These are phyloP conservation scores for Ogataea philodendri DNA, from an alignment of 805 yeast genomes.

Conservation along the genomic window DNA sequence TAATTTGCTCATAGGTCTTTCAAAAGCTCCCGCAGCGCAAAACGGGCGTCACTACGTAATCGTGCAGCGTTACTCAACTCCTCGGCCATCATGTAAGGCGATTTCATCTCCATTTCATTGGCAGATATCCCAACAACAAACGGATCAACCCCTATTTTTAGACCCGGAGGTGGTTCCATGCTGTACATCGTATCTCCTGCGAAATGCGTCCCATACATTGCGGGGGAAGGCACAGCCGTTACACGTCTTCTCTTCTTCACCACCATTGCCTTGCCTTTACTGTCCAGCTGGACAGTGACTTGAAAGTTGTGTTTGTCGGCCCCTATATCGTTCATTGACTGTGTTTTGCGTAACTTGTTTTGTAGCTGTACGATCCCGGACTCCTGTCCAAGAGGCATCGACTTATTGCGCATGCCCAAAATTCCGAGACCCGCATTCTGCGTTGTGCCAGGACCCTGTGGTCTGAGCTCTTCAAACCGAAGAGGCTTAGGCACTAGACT, in stretches of 20 bases:
- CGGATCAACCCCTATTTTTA: conserved; percentile 31
- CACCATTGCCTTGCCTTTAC: conserved; percentile 32
- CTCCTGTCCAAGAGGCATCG: conserved; percentile 10
- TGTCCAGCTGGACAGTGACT: conserved; percentile 24
- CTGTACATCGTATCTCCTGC: conserved; percentile 6
- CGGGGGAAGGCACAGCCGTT: conserved; percentile 14
- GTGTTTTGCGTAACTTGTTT: conserved; percentile 14
- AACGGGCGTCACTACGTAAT: conserved; percentile 27
- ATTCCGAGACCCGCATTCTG: conserved; percentile 11
- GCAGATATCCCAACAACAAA: conserved; percentile 29
- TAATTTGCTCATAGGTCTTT: conserved; percentile 18
- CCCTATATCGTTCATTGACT: conserved; percentile 3
- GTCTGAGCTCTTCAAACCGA: conserved; percentile 24
- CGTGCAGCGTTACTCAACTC: conserved; percentile 11
- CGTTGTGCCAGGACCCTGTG: conserved; percentile 1
- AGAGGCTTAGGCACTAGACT: conserved; percentile 24
- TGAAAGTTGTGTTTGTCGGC: conserved; percentile 14
- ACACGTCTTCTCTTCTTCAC: conserved; percentile 25
- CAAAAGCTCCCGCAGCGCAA: conserved; percentile 28
- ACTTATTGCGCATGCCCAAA: conserved; percentile 2
- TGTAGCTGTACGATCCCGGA: conserved; percentile 18
- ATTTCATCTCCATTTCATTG: conserved; percentile 26
- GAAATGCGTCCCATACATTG: conserved; percentile 18
- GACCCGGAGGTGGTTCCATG: conserved; percentile 24
- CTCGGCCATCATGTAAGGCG: conserved; percentile 13